Evolutionary conservation across 768 basidiomycete species (phyloP).

Genomic region (Leccinum pellstonianum): DNA sequence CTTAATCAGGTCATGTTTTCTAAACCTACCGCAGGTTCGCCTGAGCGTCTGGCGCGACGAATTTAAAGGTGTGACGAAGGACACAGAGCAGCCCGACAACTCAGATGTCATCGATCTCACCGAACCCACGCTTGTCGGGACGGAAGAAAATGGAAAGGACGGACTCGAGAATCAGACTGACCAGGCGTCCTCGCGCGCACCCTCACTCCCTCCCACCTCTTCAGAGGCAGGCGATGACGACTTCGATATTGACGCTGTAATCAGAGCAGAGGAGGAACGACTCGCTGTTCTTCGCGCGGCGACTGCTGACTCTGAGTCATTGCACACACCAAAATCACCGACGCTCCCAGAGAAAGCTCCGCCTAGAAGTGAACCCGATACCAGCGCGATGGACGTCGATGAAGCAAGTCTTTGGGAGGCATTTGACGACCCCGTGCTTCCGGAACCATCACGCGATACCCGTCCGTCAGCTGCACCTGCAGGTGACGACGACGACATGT

Average conservation of each 20-base stretch:
- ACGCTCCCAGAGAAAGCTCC: slow-evolving; percentile 7
- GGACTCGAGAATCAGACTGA: slow-evolving; percentile 20
- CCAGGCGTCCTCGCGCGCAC: slow-evolving; percentile 38
- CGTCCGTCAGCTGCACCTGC: not conserved
- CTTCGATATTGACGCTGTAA: slow-evolving; percentile 52
- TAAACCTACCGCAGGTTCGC: slow-evolving; percentile 49
- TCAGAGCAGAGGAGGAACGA: slow-evolving; percentile 44
- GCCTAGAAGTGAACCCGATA: slow-evolving; percentile 9
- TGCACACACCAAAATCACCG: not conserved
- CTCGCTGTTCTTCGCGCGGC: slow-evolving; percentile 24
- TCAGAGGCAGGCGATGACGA: slow-evolving; percentile 44
- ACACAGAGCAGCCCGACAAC: slow-evolving; percentile 23
- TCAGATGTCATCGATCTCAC: slow-evolving; percentile 33
- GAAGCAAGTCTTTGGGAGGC: slow-evolving; percentile 41
- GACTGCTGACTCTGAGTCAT: slow-evolving; percentile 5
- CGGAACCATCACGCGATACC: slow-evolving; percentile 8
- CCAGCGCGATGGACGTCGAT: slow-evolving; percentile 31
- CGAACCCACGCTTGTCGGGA: slow-evolving; percentile 26
- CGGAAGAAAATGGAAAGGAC: slow-evolving; percentile 23
- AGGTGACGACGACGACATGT: slow-evolving; percentile 60
- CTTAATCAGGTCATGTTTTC: not conserved
- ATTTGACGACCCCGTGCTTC: slow-evolving; percentile 13
- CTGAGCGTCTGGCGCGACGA: slow-evolving; percentile 80
- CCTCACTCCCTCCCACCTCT: slow-evolving; percentile 41
- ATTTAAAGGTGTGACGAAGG: slow-evolving; percentile 44